phyloP scores from a whole-genome alignment of 192 early-diverging fungal genomes.

The Rhizoclosmatium globosum region DNA sequence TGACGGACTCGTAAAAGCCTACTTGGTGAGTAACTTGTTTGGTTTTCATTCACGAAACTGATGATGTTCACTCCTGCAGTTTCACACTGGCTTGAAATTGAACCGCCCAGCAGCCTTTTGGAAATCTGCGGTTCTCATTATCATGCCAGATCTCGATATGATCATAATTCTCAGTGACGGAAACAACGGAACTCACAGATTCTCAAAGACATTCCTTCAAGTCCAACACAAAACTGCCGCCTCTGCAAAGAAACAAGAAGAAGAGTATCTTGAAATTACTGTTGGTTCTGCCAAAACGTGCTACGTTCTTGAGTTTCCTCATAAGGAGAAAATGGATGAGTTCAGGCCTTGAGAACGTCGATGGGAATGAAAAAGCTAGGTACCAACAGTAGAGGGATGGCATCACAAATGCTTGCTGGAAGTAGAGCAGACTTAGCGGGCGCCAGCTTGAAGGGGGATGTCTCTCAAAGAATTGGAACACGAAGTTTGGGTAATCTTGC shows the following conservation, averaged over 20 bases:
- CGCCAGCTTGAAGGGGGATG: no score
- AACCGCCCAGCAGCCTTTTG: not conserved
- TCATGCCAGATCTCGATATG: conserved; percentile 2
- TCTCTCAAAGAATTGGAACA: no score
- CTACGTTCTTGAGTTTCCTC: not conserved
- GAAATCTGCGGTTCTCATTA: conserved; percentile 5
- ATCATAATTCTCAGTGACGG: not conserved
- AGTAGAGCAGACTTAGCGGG: no score
- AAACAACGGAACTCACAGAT: not conserved
- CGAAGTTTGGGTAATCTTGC: no score
- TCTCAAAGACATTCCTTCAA: not conserved
- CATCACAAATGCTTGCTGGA: no score
- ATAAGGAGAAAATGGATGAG: not conserved
- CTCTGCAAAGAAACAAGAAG: not conserved
- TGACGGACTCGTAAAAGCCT: not conserved
- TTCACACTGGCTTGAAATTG: not conserved
- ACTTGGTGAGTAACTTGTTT: not conserved
- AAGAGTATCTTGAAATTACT: not conserved
- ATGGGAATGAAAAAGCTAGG: not conserved
- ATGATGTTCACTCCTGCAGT: not conserved
- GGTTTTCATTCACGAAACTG: not conserved
- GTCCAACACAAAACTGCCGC: not conserved
- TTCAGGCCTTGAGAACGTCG: not conserved
- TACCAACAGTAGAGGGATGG: not conserved
- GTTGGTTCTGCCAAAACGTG: not conserved